Conservation (phyloP, 2,329 filamentous ascomycete genomes). For the Aspergillus calidoustus region DNA sequence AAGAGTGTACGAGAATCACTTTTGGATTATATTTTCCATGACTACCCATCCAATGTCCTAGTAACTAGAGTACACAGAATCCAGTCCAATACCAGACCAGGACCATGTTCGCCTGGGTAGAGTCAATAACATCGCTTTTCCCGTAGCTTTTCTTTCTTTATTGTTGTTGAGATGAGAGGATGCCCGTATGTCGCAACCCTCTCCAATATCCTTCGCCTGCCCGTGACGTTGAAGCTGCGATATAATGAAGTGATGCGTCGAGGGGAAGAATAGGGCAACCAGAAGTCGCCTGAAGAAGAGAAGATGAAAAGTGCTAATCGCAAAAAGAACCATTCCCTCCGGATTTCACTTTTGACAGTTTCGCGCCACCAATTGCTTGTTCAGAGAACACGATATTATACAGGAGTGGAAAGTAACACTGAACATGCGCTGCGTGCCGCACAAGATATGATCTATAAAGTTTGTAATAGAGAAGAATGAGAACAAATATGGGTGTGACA, state of each 20-base stretch:
- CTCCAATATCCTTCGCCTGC: slow-evolving; percentile 10
- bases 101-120: slow-evolving; percentile 18
- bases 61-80: slow-evolving; percentile 36
- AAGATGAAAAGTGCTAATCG: slow-evolving; percentile 19
- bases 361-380: slow-evolving; percentile 22
- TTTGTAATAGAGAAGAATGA: slow-evolving; percentile 14
- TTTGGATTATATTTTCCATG: slow-evolving; percentile 20
- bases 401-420: slow-evolving; percentile 25
- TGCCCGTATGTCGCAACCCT: slow-evolving; percentile 16
- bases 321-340: slow-evolving; percentile 18
- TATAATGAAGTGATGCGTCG: slow-evolving; percentile 13
- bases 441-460: slow-evolving; percentile 27
- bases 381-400: slow-evolving; percentile 29
- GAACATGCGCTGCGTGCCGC: slow-evolving; percentile 17
- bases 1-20: slow-evolving; percentile 22
- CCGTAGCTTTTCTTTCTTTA: slow-evolving; percentile 26
- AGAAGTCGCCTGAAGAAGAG: slow-evolving; percentile 5
- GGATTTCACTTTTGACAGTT: slow-evolving; percentile 27
- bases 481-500: slow-evolving; percentile 15
- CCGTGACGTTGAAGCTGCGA: slow-evolving; percentile 20
- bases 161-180: slow-evolving; percentile 14
- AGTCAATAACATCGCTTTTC: slow-evolving; percentile 24
- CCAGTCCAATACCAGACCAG: slow-evolving; percentile 24
- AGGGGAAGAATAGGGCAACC: slow-evolving; percentile 4
- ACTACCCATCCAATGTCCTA: slow-evolving; percentile 26